Evolutionary conservation across 192 early-diverging fungal species (phyloP).

Genomic region (Pilaira anomala): DNA sequence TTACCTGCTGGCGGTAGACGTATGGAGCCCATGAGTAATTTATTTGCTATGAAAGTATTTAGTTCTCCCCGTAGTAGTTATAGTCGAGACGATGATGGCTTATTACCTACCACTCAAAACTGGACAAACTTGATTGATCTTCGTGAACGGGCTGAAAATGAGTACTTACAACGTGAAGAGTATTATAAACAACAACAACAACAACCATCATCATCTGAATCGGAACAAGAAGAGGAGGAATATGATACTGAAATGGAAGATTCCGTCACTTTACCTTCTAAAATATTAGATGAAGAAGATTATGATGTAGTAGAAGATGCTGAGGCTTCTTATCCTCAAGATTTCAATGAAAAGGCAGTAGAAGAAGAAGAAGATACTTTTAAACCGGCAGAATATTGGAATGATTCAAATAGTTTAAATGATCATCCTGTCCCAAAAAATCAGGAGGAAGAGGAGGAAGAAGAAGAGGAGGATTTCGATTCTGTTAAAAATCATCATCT

Average conservation of each 20-base stretch:
- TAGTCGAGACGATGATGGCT: not conserved
- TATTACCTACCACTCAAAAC: conserved; percentile 4
- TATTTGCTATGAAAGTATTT: conserved; percentile 31
- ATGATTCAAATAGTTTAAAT: too few relatives aligned
- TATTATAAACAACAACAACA: not conserved
- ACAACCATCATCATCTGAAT: not conserved
- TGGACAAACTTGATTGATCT: conserved; percentile 1
- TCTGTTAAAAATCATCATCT: too few relatives aligned
- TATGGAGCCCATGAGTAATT: conserved; percentile 30
- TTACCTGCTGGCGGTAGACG: conserved; percentile 30
- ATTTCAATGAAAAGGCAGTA: too few relatives aligned
- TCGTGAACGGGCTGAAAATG: conserved; percentile 5
- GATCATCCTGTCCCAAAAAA: too few relatives aligned
- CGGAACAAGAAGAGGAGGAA: not conserved
- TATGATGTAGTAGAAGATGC: too few relatives aligned
- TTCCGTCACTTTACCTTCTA: too few relatives aligned
- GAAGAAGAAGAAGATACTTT: too few relatives aligned
- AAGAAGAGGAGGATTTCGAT: not conserved
- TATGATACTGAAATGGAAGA: not conserved
- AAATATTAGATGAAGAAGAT: too few relatives aligned
- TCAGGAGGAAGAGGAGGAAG: not conserved
- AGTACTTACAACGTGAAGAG: conserved; percentile 2
- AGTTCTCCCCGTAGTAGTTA: conserved; percentile 2
- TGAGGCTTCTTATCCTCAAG: too few relatives aligned
- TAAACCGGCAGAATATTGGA: too few relatives aligned